A percentile compares a stretch with the other conserved stretches of the same genome.
These are phyloP conservation scores for Glycine latifolia DNA, from an alignment of 306 rosid genomes.

Conservation along the genomic window DNA sequence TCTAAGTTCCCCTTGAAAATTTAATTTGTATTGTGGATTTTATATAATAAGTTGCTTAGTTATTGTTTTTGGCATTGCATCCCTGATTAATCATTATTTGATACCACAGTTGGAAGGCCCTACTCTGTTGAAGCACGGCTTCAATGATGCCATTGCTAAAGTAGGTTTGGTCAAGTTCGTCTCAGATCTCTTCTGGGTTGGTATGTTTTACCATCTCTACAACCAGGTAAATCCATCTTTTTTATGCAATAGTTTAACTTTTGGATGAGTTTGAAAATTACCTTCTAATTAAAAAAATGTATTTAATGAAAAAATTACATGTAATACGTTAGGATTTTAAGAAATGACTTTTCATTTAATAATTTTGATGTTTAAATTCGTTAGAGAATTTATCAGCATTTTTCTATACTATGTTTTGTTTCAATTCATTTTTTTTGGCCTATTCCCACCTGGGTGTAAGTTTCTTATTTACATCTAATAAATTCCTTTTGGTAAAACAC, in stretches of 20 bases:
- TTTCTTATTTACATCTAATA: neutral
- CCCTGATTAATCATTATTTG: constrained; percentile 37
- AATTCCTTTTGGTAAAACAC: neutral
- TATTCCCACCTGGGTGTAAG: neutral
- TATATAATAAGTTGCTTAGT: neutral
- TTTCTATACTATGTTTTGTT: neutral
- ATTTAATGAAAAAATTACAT: neutral
- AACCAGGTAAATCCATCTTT: constrained; percentile 70
- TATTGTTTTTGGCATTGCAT: neutral
- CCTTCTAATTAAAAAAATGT: neutral
- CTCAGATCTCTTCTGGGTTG: constrained; percentile 93
- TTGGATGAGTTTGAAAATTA: constrained; percentile 25
- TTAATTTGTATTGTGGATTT: constrained; percentile 23
- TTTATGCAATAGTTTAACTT: neutral
- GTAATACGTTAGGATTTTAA: neutral
- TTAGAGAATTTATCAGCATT: neutral
- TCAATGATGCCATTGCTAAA: constrained; percentile 84
- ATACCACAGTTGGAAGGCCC: constrained; percentile 82
- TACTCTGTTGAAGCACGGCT: constrained; percentile 74
- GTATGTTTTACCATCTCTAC: constrained; percentile 96
- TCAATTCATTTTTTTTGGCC: constrained; percentile 14
- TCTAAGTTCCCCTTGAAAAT: neutral
- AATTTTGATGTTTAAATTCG: neutral
- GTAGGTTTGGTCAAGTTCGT: constrained; percentile 86
- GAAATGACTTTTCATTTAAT: neutral